Conservation (phyloP, 495 filamentous ascomycete genomes). For the Aspergillus biplanus region DNA sequence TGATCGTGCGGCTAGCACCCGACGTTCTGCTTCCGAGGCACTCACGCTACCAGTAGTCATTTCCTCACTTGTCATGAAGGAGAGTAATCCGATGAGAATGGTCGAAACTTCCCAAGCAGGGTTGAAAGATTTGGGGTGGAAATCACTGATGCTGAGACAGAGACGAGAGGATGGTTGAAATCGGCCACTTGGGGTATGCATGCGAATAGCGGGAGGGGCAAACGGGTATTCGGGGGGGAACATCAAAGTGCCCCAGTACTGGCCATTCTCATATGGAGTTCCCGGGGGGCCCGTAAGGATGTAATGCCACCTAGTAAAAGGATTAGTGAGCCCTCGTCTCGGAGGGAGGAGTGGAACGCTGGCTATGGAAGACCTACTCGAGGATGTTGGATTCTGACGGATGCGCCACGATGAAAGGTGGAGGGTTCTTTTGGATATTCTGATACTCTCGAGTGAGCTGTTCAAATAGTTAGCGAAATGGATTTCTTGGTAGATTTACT, state of each 20-base stretch:
- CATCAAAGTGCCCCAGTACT: slow-evolving; percentile 97
- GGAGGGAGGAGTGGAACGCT: neutral
- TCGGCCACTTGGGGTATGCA: slow-evolving; percentile 96
- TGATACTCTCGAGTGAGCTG: slow-evolving; percentile 95
- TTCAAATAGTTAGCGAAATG: slow-evolving; percentile 23
- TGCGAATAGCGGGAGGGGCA: slow-evolving; percentile 94
- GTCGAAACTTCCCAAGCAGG: slow-evolving; percentile 98
- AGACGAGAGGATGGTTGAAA: slow-evolving; percentile 92
- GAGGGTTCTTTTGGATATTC: slow-evolving; percentile 86
- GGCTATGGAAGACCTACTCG: slow-evolving; percentile 56
- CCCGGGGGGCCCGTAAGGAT: slow-evolving; percentile 94
- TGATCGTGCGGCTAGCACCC: slow-evolving; percentile 73
- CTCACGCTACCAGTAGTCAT: slow-evolving; percentile 97
- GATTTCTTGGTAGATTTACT: neutral
- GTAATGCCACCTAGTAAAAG: slow-evolving; percentile 84
- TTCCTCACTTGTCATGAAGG: slow-evolving; percentile 98
- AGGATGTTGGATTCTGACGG: slow-evolving; percentile 95
- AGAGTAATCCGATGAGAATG: slow-evolving; percentile 90
- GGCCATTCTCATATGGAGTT: slow-evolving; percentile 91
- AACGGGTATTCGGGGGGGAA: slow-evolving; percentile 98
- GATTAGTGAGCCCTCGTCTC: slow-evolving; percentile 13
- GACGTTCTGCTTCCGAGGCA: slow-evolving; percentile 76
- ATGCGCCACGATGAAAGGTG: slow-evolving; percentile 91
- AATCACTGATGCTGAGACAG: slow-evolving; percentile 93
- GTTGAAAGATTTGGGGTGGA: slow-evolving; percentile 97